Evolutionary conservation across 176 grass and related monocot genomes (phyloP), one percentile per base, ranked within the genome.

Genomic region (Thinopyrum elongatum): DNA sequence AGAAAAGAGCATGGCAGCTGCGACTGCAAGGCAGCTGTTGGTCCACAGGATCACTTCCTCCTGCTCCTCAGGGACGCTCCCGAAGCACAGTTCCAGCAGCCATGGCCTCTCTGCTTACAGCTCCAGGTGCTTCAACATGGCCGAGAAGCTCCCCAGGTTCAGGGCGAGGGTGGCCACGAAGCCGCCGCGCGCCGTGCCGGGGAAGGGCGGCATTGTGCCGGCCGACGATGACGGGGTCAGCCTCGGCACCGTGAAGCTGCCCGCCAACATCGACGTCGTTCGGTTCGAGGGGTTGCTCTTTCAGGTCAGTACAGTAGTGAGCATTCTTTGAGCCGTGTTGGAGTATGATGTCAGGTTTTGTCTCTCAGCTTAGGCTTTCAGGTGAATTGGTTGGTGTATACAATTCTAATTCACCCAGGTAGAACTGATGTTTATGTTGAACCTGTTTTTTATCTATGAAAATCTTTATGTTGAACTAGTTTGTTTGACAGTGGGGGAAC

Each of bases 191-290:
- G 90, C 97, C 75, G 78, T 84, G 8, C 4, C 80, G 3, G 82
- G 36, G 65, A 94, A 90, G 31, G 83, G 83, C 61, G 70, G 67
- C 85, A 91, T 89, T 70, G 94, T 88, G 15, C 78, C 46, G 35
- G 84, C 67, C 1, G 61, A 80, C 65, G 89, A 83, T 2, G 92
- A 93, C 17, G 97, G 94, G 3, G 83, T 99, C 72, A 90, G 64
- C 84, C 90, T 99, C 42, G 97, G 90, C 66, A 96, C 97, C 21
- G 78, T 99, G 87, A 99, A 99, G 91, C 88, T 96, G 75, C 97
- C 97, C 2, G 85, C 72, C 58, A 96, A 96, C 88, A 93, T 90
- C 65, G 90, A 99, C 76, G 42, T 90, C 6, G 23, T 85, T 49
- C 88, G 82, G 25, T 94, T 99, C 15, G 94, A 96, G 88, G 82